A percentile compares a stretch with the other conserved stretches of the same genome.
phyloP scores from a whole-genome alignment of 352 stramenopile genomes.

The Globisporangium viniferum region DNA sequence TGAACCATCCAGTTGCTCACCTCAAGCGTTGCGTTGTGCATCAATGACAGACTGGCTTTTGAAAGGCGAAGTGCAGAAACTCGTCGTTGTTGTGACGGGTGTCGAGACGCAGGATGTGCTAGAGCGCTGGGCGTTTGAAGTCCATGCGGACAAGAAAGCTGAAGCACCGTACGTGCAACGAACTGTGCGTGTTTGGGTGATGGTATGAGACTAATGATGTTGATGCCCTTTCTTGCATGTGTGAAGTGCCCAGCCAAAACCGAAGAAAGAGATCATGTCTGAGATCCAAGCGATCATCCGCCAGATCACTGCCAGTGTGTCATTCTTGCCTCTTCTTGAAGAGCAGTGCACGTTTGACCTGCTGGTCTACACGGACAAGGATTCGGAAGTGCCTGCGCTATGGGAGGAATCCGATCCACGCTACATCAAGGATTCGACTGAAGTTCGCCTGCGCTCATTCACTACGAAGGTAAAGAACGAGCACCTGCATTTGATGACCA shows the following conservation, averaged over 20 bases:
- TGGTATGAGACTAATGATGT: background rate
- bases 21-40: background rate
- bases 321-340: slow-evolving; percentile 97
- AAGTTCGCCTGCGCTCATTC: slow-evolving; percentile 98
- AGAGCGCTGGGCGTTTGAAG: slow-evolving; percentile 99
- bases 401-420: slow-evolving; percentile 98
- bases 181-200: background rate
- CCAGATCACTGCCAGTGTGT: slow-evolving; percentile 99
- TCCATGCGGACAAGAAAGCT: slow-evolving; percentile 69
- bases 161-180: slow-evolving; percentile 30
- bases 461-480: slow-evolving; percentile 89
- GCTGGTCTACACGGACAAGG: slow-evolving; percentile 97
- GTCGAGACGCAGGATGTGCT: slow-evolving; percentile 96
- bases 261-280: slow-evolving; percentile 94
- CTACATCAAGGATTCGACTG: slow-evolving; percentile 96
- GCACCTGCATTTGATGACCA: background rate
- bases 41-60: slow-evolving; percentile 89
- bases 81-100: slow-evolving; percentile 98
- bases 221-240: background rate
- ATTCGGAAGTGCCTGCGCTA: slow-evolving; percentile 91
- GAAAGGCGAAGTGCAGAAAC: slow-evolving; percentile 94
- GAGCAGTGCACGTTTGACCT: slow-evolving; percentile 99
- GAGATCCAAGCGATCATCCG: slow-evolving; percentile 99
- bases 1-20: background rate
- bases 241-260: slow-evolving; percentile 46